Evolutionary conservation across 305 asterid genomes (phyloP).

Genomic region (Plantago rigida): DNA sequence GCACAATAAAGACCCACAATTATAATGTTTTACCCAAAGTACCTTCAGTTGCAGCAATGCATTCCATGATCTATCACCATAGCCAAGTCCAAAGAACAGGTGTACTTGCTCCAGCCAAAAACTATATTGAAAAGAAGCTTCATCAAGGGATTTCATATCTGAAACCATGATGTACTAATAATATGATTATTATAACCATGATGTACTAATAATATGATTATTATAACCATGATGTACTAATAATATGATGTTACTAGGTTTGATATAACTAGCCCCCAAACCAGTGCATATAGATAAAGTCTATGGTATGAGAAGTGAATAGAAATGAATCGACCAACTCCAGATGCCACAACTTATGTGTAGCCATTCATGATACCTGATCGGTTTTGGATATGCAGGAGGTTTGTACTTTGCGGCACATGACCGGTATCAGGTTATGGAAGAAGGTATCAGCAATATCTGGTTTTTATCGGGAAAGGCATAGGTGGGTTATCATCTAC

Average conservation of each 20-base stretch:
- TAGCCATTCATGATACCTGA: too few species aligned
- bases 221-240: conserved; percentile 9
- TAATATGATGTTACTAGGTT: conserved; percentile 5
- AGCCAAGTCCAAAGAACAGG: conserved; percentile 46
- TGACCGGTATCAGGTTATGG: too few species aligned
- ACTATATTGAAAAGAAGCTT: conserved; percentile 35
- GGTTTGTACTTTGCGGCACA: too few species aligned
- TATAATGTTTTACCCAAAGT: conserved; percentile 22
- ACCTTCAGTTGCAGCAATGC: conserved; percentile 66
- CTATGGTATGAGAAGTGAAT: too few species aligned
- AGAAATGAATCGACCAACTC: too few species aligned
- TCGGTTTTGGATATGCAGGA: too few species aligned
- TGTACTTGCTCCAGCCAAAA: conserved; percentile 73
- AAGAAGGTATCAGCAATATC: too few species aligned
- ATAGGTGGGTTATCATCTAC: too few species aligned
- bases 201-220: conserved; percentile 13
- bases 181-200: conserved; percentile 13
- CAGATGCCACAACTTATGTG: too few species aligned
- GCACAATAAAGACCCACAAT: conserved; percentile 15
- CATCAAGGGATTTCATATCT: conserved; percentile 19
- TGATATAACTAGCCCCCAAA: too few species aligned
- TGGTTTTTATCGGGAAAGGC: too few species aligned
- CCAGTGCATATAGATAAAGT: too few species aligned
- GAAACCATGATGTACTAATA: conserved; percentile 13
- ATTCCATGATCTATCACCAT: conserved; percentile 51